Percentiles rank a stretch among this genome's conserved stretches.
These are phyloP conservation scores for Sugiyamaella qingdaonensis DNA, from an alignment of 805 yeast species.

Conservation along the genomic window DNA sequence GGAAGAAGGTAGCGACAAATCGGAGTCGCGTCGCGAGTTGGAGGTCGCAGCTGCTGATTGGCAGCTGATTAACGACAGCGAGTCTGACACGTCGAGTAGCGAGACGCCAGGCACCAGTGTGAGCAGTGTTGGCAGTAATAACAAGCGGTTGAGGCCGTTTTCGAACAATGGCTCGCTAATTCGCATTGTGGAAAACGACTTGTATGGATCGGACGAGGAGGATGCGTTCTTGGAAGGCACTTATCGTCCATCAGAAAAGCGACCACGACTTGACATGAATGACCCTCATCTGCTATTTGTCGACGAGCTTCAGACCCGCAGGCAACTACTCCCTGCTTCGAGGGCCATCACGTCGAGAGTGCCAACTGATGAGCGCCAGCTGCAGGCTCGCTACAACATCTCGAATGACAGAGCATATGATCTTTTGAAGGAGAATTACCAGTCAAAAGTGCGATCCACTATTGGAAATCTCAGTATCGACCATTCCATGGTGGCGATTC, in stretches of 20 bases:
- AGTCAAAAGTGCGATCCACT: constrained; percentile 86
- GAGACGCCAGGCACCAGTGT: not conserved
- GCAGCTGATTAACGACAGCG: constrained; percentile 10
- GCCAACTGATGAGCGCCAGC: constrained; percentile 51
- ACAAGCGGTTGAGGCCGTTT: not conserved
- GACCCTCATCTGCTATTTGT: constrained; percentile 77
- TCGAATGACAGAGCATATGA: constrained; percentile 90
- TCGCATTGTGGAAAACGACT: constrained; percentile 6
- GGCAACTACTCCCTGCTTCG: not conserved
- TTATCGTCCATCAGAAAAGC: constrained; percentile 23
- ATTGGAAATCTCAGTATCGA: constrained; percentile 87
- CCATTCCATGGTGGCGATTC: constrained; percentile 81
- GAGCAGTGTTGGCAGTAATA: not conserved
- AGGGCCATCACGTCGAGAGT: constrained; percentile 24
- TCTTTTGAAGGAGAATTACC: constrained; percentile 75
- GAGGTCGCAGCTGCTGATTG: constrained; percentile 28
- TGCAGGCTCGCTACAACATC: constrained; percentile 65
- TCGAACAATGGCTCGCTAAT: not conserved
- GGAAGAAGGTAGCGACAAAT: not conserved
- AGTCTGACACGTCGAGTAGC: not conserved
- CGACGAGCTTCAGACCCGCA: constrained; percentile 33
- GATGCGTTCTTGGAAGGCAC: constrained; percentile 73
- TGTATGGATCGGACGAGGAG: constrained; percentile 40
- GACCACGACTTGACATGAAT: constrained; percentile 66
- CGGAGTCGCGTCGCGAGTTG: constrained; percentile 8